Evolutionary conservation across 2,329 filamentous ascomycete genomes (phyloP).

Genomic region (Pseudogymnoascus sp.): DNA sequence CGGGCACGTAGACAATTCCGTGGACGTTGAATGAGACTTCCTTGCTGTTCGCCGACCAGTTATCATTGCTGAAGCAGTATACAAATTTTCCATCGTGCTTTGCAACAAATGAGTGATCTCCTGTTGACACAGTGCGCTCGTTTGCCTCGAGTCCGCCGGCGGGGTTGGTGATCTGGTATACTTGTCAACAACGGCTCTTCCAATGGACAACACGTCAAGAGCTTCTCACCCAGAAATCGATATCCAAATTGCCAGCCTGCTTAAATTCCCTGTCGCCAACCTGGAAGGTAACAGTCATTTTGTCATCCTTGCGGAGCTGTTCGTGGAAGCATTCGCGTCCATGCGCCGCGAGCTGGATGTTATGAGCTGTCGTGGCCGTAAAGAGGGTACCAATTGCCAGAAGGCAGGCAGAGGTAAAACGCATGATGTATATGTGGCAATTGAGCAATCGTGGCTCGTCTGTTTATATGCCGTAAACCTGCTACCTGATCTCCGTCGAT

Average conservation of each 20-base stretch:
- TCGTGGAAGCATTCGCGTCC: slow-evolving; percentile 98
- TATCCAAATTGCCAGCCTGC: slow-evolving; percentile 84
- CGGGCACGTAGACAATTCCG: slow-evolving; percentile 93
- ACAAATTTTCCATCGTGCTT: slow-evolving; percentile 77
- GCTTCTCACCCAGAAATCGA: slow-evolving; percentile 87
- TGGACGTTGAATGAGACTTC: slow-evolving; percentile 99
- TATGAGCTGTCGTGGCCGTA: slow-evolving; percentile 69
- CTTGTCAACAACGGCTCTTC: slow-evolving; percentile 15
- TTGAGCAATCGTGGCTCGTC: slow-evolving; percentile 5
- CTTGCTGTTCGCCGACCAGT: slow-evolving; percentile 93
- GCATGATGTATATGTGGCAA: slow-evolving; percentile 21
- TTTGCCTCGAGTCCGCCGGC: slow-evolving; percentile 66
- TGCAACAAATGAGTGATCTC: slow-evolving; percentile 88
- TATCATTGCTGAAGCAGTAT: slow-evolving; percentile 99
- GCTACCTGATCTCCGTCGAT: slow-evolving; percentile 7
- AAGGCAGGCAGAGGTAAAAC: slow-evolving; percentile 24
- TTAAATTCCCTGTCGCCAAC: slow-evolving; percentile 96
- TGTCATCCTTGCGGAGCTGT: slow-evolving; percentile 81
- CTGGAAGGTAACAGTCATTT: slow-evolving; percentile 98
- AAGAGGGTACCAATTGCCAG: slow-evolving; percentile 24
- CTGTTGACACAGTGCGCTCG: slow-evolving; percentile 74
- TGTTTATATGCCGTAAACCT: slow-evolving; percentile 1
- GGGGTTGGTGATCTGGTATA: slow-evolving; percentile 66
- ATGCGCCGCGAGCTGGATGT: slow-evolving; percentile 89
- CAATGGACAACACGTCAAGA: slow-evolving; percentile 4